Evolutionary conservation across 495 filamentous ascomycete species (phyloP).

Genomic region (Symbiotaphrina buchneri): DNA sequence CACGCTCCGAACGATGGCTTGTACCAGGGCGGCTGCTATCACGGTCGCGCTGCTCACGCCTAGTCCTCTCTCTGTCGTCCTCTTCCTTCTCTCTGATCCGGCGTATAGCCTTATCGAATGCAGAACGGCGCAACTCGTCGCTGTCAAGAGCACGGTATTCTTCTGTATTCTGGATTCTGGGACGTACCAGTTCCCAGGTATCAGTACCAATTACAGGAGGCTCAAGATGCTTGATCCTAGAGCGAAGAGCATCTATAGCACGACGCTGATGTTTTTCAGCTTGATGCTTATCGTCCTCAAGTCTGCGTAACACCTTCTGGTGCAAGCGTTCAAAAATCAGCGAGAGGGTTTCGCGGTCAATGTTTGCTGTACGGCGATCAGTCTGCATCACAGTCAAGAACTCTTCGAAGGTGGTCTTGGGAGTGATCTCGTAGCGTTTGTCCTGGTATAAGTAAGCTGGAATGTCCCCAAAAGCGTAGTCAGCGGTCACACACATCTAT

Average conservation of each 20-base stretch:
- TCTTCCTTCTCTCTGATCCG: conserved; percentile 83
- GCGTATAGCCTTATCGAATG: conserved; percentile 83
- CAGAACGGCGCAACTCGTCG: conserved; percentile 59
- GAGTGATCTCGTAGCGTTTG: conserved; percentile 71
- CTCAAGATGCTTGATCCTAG: conserved; percentile 73
- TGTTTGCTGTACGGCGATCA: conserved; percentile 67
- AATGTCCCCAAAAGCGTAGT: too few species aligned
- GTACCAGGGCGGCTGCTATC: conserved; percentile 2
- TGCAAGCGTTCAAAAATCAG: conserved; percentile 69
- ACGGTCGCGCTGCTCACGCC: conserved; percentile 9
- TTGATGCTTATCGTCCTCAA: conserved; percentile 67
- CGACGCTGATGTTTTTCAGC: conserved; percentile 71
- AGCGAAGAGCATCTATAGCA: conserved; percentile 65
- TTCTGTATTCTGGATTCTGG: conserved; percentile 52
- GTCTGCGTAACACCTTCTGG: conserved; percentile 51
- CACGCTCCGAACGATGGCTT: conserved; percentile 5
- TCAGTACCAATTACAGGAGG: conserved; percentile 59
- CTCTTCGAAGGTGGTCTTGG: conserved; percentile 70
- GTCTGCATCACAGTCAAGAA: conserved; percentile 54
- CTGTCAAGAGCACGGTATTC: conserved; percentile 66
- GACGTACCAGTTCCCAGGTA: conserved; percentile 67
- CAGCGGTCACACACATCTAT: conserved; percentile 44
- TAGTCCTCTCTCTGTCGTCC: conserved; percentile 55
- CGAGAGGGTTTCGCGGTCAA: conserved; percentile 49
- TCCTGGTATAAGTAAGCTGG: conserved; percentile 28